These are phyloP conservation scores for Suillus occidentalis DNA, from an alignment of 768 basidiomycete species.

Conservation along the genomic window DNA sequence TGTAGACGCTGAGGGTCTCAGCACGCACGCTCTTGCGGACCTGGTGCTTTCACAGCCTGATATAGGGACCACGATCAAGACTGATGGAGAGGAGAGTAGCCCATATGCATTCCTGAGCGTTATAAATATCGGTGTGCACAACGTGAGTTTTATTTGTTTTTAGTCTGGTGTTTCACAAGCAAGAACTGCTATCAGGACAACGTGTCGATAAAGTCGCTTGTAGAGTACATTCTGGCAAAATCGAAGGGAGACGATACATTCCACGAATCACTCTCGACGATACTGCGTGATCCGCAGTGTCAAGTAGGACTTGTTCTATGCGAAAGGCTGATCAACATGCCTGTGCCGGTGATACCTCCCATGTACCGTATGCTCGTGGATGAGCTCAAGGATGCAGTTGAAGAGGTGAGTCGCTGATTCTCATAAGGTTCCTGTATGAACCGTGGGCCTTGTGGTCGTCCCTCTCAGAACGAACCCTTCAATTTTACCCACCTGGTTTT, in stretches of 20 bases:
- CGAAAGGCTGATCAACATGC: constrained; percentile 93
- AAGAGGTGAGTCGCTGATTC: constrained; percentile 49
- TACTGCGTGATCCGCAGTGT: constrained; percentile 26
- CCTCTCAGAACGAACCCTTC: constrained; percentile 55
- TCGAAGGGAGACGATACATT: constrained; percentile 49
- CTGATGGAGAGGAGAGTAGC: constrained; percentile 61
- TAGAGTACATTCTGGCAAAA: constrained; percentile 68
- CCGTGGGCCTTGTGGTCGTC: background rate
- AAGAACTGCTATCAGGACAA: constrained; percentile 49
- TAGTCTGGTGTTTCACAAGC: background rate
- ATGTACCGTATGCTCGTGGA: constrained; percentile 88
- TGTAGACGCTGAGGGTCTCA: constrained; percentile 71
- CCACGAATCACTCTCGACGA: constrained; percentile 49
- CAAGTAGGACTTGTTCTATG: constrained; percentile 84
- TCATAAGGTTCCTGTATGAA: background rate
- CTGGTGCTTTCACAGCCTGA: constrained; percentile 71
- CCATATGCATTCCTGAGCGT: constrained; percentile 88
- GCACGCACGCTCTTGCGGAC: constrained; percentile 75
- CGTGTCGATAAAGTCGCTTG: constrained; percentile 66
- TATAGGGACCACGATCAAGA: constrained; percentile 90
- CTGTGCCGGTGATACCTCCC: constrained; percentile 87
- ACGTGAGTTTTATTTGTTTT: constrained; percentile 38
- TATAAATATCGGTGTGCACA: constrained; percentile 72
- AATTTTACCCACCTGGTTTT: constrained; percentile 73
- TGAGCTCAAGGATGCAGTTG: constrained; percentile 74